phyloP scores from a whole-genome alignment of 1,284 basidiomycete species.

The Megacollybia platyphylla region DNA sequence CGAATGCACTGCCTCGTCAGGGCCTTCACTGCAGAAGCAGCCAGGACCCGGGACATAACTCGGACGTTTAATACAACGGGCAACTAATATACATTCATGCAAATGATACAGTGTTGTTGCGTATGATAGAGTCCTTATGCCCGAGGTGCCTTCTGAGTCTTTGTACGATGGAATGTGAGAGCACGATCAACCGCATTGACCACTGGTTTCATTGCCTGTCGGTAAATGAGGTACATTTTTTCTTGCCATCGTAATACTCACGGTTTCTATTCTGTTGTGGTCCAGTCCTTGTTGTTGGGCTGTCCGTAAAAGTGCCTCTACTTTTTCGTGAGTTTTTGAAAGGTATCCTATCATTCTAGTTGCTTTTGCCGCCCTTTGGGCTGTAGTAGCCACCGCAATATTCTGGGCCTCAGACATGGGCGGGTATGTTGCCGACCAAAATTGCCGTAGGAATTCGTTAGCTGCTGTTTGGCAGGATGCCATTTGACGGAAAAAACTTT shows the following conservation, averaged over 20 bases:
- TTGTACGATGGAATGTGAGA: conserved; percentile 43
- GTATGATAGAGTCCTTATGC: conserved; percentile 9
- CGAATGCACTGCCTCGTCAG: conserved; percentile 47
- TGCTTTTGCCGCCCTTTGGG: conserved; percentile 63
- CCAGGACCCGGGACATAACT: conserved; percentile 12
- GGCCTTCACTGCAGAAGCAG: conserved; percentile 32
- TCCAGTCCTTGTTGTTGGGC: conserved; percentile 56
- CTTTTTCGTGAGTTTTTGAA: conserved; percentile 67
- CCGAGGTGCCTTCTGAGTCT: conserved; percentile 10
- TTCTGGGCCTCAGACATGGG: conserved; percentile 46
- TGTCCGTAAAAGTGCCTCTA: conserved; percentile 58
- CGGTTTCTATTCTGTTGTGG: conserved; percentile 49
- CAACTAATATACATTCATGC: neutral
- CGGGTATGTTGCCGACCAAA: conserved; percentile 86
- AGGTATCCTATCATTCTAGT: conserved; percentile 81
- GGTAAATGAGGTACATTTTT: conserved; percentile 4
- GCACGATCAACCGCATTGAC: conserved; percentile 72
- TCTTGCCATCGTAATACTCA: conserved; percentile 23
- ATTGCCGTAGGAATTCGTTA: conserved; percentile 93
- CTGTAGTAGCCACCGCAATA: conserved; percentile 32
- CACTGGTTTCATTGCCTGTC: conserved; percentile 71
- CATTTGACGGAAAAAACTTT: conserved; percentile 69
- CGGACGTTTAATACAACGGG: neutral
- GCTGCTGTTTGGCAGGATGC: conserved; percentile 84
- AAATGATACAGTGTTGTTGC: conserved; percentile 8